These are phyloP conservation scores for Mytilinidion resinicola DNA, from an alignment of 495 filamentous ascomycete species.

Conservation along the genomic window DNA sequence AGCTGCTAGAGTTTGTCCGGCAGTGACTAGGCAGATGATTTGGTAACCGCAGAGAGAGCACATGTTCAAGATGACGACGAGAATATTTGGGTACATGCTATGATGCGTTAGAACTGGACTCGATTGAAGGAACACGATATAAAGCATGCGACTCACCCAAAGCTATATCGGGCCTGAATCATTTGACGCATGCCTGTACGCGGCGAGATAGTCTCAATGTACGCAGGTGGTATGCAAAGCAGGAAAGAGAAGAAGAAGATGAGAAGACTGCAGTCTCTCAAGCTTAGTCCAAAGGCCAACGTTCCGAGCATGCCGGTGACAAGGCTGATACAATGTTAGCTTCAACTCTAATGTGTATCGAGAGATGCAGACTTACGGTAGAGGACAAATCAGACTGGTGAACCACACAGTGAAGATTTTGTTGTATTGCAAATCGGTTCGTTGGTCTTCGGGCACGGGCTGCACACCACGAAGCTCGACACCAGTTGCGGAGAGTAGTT, in stretches of 20 bases:
- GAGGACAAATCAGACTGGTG: no score
- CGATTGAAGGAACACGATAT: background rate
- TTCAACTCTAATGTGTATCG: no score
- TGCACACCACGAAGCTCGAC: no score
- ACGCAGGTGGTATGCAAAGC: slow-evolving; percentile 45
- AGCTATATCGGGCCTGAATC: slow-evolving; percentile 50
- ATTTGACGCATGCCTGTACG: slow-evolving; percentile 51
- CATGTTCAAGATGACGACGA: slow-evolving; percentile 40
- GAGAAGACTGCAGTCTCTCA: slow-evolving; percentile 44
- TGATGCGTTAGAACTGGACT: background rate
- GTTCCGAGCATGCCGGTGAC: slow-evolving; percentile 46
- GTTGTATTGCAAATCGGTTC: no score
- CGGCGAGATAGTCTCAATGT: slow-evolving; percentile 46
- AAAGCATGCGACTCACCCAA: slow-evolving; percentile 36
- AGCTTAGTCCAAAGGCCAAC: slow-evolving; percentile 41
- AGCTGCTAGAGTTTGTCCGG: slow-evolving; percentile 41
- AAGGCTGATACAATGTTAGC: no score
- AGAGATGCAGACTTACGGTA: no score
- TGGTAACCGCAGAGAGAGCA: slow-evolving; percentile 27
- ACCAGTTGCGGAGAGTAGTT: no score
- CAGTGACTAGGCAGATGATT: slow-evolving; percentile 42
- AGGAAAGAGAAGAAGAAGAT: slow-evolving; percentile 53
- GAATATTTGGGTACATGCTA: slow-evolving; percentile 30
- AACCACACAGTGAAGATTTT: no score
- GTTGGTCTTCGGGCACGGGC: no score